A percentile compares a stretch with the other conserved stretches of the same genome.
Conservation (phyloP, 768 basidiomycete genomes). For the Trametes punicea region DNA sequence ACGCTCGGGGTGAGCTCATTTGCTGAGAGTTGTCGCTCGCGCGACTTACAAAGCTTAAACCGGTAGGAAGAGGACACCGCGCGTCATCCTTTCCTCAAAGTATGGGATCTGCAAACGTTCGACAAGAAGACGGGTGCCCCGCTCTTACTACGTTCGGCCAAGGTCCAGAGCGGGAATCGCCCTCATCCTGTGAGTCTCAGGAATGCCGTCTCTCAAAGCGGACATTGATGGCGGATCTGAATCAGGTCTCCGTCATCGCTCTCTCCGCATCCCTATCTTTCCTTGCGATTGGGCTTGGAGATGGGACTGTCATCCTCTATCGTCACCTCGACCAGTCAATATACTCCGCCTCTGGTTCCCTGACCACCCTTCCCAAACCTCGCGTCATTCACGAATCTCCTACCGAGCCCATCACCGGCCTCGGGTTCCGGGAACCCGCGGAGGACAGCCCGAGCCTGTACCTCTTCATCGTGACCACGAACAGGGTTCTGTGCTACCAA, state of each 20-base stretch:
- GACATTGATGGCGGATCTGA: background rate
- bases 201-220: background rate
- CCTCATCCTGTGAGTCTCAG: constrained; percentile 65
- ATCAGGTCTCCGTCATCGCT: constrained; percentile 73
- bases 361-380: constrained; percentile 82
- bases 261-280: constrained; percentile 75
- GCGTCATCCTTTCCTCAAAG: constrained; percentile 69
- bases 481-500: constrained; percentile 72
- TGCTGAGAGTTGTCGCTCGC: background rate
- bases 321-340: constrained; percentile 90
- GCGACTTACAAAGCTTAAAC: background rate
- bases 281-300: constrained; percentile 90
- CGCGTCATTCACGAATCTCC: constrained; percentile 80
- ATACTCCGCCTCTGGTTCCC: constrained; percentile 55
- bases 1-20: constrained; percentile 73
- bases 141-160: constrained; percentile 65
- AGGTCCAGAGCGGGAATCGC: constrained; percentile 70
- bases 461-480: constrained; percentile 88
- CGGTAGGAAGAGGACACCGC: constrained; percentile 81
- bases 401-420: constrained; percentile 87
- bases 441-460: constrained; percentile 38
- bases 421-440: constrained; percentile 76
- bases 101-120: constrained; percentile 80
- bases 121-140: constrained; percentile 66
- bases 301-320: constrained; percentile 90